Evolutionary conservation across 768 basidiomycete genomes (phyloP).

Genomic region (Rhodotorula babjevae): DNA sequence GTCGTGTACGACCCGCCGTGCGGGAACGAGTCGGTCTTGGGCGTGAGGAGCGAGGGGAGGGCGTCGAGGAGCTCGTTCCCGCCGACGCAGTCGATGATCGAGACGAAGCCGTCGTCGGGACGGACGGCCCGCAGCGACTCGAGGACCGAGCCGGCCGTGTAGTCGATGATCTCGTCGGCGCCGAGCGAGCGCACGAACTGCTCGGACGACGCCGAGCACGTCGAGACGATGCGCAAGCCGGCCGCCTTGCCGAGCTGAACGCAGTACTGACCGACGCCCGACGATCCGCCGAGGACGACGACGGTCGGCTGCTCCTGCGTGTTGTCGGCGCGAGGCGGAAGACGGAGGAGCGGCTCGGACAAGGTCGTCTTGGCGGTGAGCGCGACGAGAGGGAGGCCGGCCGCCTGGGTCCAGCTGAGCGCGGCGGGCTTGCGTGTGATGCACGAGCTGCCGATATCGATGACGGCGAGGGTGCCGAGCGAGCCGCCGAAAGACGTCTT

Average conservation of each 20-base stretch:
- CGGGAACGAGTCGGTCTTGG: neutral
- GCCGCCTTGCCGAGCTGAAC: conserved; percentile 29
- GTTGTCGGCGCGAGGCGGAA: neutral
- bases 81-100: conserved; percentile 37
- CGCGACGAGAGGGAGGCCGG: conserved; percentile 35
- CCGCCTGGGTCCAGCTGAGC: conserved; percentile 20
- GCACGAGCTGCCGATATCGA: conserved; percentile 16
- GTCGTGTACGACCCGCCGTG: conserved; percentile 20
- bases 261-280: conserved; percentile 21
- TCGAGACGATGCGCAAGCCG: conserved; percentile 21
- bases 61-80: conserved; percentile 25
- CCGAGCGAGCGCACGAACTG: conserved; percentile 27
- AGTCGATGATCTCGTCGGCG: conserved; percentile 31
- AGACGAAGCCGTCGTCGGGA: conserved; percentile 21
- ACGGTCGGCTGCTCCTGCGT: conserved; percentile 6
- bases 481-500: neutral
- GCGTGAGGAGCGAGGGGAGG: neutral
- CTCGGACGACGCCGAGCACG: conserved; percentile 24
- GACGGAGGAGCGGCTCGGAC: conserved; percentile 19
- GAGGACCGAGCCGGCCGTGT: conserved; percentile 17
- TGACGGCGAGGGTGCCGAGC: conserved; percentile 18
- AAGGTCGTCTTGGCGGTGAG: conserved; percentile 32
- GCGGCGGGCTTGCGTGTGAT: conserved; percentile 16
- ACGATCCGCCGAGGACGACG: conserved; percentile 29
- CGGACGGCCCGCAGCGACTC: conserved; percentile 8